Base-by-base conservation (phyloP, 306 rosid species). In the Sicyos baderoa region DNA sequence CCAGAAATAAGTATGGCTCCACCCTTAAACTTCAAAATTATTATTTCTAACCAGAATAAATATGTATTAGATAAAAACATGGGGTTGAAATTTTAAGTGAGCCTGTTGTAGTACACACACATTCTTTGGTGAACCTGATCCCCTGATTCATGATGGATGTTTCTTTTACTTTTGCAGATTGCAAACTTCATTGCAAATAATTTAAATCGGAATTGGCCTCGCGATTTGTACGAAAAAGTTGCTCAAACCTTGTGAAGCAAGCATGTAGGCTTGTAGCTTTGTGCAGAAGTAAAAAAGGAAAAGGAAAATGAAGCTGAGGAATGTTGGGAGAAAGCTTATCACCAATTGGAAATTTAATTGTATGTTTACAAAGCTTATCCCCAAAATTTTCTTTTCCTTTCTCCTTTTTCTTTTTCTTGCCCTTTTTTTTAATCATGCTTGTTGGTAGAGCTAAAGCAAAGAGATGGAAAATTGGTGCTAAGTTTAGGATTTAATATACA, bases 131-230 rank as follows among this genome's bases (percentile, higher is more conserved):
- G 9, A 49, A 49, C 2, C 73, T 48, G 57, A 22, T 27, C 29
- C 29, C 71, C 49, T 71, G 14, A 37, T 44, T 35, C 63, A 42
- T 55, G 62, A 9, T 42, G 19, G 17, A 40, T 40, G 14, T 7
- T 60, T 55, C 64, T 21, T 22, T 56, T 35, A n/a, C 54, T 73
- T 76, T 47, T 73, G 91, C 90, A 93, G 99, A 93, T 93, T 77
- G 88, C 95, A 17, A 85, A 77, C 78, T 90, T 93, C 75, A 86
- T 93, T 73, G 99, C 99, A 17, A 93, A 88, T 70, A 93, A 93
- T 73, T 76, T 86, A 37, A 90, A 77, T 51, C 81, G 94, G 81
- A 90, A 90, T 40, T 93, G 97, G 99, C 99, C 99, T 13, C 90
- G 87, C 5, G 99, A 93, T 80, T 81, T 93, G 82, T 93, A 85